phyloP scores from a whole-genome alignment of 306 rosid species.

The Ziziphus jujuba region DNA sequence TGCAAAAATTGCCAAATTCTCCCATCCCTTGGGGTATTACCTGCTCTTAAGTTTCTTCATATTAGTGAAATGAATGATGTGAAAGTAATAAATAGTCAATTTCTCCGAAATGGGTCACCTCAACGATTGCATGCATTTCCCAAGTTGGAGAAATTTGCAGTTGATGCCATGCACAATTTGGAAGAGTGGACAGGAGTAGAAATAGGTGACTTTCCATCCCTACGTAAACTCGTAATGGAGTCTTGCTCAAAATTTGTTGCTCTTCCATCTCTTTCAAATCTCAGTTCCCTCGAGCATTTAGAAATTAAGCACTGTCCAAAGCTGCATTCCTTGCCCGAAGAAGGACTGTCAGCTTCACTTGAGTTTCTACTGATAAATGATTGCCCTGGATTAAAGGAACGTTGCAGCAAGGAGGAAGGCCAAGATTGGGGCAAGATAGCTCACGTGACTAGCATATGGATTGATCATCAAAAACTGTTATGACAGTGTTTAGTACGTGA shows the following conservation, averaged over 20 bases:
- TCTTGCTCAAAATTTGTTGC: slow-evolving; percentile 16
- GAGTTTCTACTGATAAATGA: slow-evolving; percentile 12
- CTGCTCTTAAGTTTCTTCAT: slow-evolving; percentile 8
- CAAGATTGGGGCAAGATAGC: slow-evolving; percentile 18
- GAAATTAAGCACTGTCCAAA: slow-evolving; percentile 18
- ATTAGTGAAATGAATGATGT: slow-evolving; percentile 21
- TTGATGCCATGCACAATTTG: slow-evolving; percentile 19
- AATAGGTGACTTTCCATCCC: slow-evolving; percentile 22
- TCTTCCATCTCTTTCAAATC: slow-evolving; percentile 9
- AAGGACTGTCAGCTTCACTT: slow-evolving; percentile 5
- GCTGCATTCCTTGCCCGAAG: not conserved
- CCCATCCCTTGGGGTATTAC: slow-evolving; percentile 23
- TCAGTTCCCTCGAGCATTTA: slow-evolving; percentile 18
- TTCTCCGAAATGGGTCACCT: not conserved
- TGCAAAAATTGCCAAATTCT: slow-evolving; percentile 14
- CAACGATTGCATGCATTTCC: slow-evolving; percentile 8
- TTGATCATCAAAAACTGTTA: too few species aligned
- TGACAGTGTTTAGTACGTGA: too few species aligned
- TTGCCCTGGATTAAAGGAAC: slow-evolving; percentile 11
- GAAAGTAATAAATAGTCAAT: slow-evolving; percentile 9
- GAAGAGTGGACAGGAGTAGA: slow-evolving; percentile 25
- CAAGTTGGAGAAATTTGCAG: not conserved
- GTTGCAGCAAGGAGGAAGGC: slow-evolving; percentile 5
- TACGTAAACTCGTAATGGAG: slow-evolving; percentile 15
- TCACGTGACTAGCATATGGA: too few species aligned